Conservation (phyloP, 495 filamentous ascomycete species). For the Penicillium lividum region DNA sequence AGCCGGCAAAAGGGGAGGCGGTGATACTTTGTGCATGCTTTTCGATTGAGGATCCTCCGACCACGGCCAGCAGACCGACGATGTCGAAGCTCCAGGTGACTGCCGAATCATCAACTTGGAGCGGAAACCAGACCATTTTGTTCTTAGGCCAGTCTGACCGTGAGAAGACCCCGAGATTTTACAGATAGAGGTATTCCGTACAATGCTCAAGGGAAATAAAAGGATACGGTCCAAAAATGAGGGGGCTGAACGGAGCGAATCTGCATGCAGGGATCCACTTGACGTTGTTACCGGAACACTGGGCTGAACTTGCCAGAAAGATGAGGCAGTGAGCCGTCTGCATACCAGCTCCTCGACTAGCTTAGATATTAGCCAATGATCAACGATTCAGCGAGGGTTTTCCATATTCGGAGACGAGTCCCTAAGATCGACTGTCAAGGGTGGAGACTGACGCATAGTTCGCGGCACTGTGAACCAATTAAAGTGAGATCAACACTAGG, state of each 20-base stretch:
- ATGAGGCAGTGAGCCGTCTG: not conserved
- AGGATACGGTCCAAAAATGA: not conserved
- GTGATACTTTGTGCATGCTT: constrained; percentile 59
- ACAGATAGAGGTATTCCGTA: too few relatives aligned
- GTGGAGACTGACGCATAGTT: not conserved
- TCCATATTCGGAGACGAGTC: too few relatives aligned
- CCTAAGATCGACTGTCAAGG: not conserved
- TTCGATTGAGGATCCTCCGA: constrained; percentile 60
- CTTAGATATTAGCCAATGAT: not conserved
- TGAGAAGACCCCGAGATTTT: not conserved
- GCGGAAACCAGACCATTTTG: constrained; percentile 23
- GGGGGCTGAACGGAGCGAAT: not conserved
- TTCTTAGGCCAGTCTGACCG: not conserved
- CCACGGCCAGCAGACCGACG: constrained; percentile 62
- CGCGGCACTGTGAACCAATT: not conserved
- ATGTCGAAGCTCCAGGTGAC: constrained; percentile 50
- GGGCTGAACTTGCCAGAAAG: not conserved
- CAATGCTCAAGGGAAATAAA: not conserved
- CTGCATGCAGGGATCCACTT: not conserved
- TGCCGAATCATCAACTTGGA: constrained; percentile 7
- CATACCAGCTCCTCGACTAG: not conserved
- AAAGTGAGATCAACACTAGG: too few relatives aligned
- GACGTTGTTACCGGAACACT: not conserved
- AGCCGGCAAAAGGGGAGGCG: constrained; percentile 53
- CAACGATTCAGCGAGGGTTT: too few relatives aligned